phyloP scores from a whole-genome alignment of 2,329 filamentous ascomycete species.

The Colletotrichum lentis region DNA sequence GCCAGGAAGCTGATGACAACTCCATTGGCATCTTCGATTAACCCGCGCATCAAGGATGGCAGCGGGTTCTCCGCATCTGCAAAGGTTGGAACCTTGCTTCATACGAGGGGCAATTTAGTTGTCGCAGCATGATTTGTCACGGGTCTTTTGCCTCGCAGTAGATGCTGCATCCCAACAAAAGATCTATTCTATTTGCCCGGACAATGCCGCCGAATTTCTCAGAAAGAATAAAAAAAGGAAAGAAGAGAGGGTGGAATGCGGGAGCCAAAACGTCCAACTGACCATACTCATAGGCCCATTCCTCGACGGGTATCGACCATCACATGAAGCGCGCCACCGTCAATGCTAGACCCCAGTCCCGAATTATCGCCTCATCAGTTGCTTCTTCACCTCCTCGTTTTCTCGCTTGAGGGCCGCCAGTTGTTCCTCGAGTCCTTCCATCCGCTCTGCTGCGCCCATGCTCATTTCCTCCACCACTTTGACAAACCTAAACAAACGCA shows the following conservation, averaged over 20 bases:
- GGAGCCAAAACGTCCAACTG: slow-evolving; percentile 14
- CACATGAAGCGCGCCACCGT: slow-evolving; percentile 5
- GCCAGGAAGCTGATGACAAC: background rate
- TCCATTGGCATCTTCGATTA: background rate
- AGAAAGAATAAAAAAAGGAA: background rate
- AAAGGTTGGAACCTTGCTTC: background rate
- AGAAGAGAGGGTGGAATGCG: too few species aligned
- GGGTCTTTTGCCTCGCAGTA: background rate
- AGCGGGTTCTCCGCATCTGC: background rate
- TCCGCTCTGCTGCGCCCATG: slow-evolving; percentile 68
- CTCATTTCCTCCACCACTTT: slow-evolving; percentile 76
- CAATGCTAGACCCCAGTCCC: background rate
- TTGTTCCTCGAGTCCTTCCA: slow-evolving; percentile 63
- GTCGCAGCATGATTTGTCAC: background rate
- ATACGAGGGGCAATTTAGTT: too few species aligned
- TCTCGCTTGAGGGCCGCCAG: slow-evolving; percentile 62
- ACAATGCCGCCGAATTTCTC: background rate
- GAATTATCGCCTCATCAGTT: slow-evolving; percentile 31
- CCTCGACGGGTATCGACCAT: background rate
- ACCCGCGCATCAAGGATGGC: background rate
- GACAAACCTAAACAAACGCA: slow-evolving; percentile 73
- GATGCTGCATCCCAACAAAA: background rate
- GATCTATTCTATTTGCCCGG: slow-evolving; percentile 2
- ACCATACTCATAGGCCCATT: slow-evolving; percentile 24
- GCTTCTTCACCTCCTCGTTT: slow-evolving; percentile 48